These are phyloP conservation scores for Argentina anserina DNA, from an alignment of 306 rosid genomes.

Conservation along the genomic window DNA sequence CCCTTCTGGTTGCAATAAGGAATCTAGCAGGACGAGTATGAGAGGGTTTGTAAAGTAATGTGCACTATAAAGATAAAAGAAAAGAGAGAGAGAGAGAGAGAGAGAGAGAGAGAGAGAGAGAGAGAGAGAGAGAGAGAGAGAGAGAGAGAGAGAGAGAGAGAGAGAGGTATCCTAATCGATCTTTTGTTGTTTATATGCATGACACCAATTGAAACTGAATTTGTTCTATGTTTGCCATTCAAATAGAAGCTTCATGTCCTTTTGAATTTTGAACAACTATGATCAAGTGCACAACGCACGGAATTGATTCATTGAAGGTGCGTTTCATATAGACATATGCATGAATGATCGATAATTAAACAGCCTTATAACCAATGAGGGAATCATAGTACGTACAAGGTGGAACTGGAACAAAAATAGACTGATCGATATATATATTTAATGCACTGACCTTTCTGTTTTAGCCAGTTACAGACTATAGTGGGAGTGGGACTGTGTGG, in stretches of 20 bases:
- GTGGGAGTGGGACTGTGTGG: not conserved
- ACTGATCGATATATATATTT: not conserved
- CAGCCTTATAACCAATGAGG: not conserved
- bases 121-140: not conserved
- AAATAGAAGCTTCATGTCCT: not conserved
- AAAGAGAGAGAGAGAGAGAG: constrained; percentile 2
- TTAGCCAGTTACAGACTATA: not conserved
- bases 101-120: not conserved
- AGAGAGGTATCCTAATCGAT: constrained; percentile 38
- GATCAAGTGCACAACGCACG: not conserved
- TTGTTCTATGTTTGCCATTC: constrained; percentile 2
- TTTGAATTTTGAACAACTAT: not conserved
- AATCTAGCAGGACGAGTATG: not conserved
- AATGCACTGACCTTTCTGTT: not conserved
- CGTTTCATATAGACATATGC: not conserved
- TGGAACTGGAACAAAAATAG: not conserved
- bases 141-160: constrained; percentile 1
- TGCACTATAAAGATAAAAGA: constrained; percentile 25
- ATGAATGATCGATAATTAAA: not conserved
- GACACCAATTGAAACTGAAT: constrained; percentile 5
- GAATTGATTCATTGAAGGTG: not conserved
- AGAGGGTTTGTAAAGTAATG: constrained; percentile 15
- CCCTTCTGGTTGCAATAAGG: constrained; percentile 10
- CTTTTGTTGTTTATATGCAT: constrained; percentile 15
- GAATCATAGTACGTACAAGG: not conserved